Conservation (phyloP, 1,284 basidiomycete species). For the Cryptococcus sp. region DNA sequence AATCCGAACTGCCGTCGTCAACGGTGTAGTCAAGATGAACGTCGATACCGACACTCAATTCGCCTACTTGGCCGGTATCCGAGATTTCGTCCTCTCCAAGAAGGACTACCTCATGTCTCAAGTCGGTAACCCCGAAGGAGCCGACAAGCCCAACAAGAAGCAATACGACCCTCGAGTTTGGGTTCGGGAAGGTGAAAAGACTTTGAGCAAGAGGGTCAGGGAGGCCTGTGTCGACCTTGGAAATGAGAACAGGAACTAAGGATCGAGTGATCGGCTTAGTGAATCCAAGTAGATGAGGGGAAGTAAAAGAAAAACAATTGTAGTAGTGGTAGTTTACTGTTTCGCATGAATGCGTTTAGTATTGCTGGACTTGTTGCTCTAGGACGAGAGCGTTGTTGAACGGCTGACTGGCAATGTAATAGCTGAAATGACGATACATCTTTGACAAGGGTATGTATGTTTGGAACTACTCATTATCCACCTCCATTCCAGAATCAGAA, state of each 20-base stretch:
- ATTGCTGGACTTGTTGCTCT: no score
- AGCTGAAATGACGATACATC: background rate
- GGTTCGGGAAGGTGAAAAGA: constrained; percentile 99
- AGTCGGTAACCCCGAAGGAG: constrained; percentile 89
- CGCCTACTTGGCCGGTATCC: constrained; percentile 85
- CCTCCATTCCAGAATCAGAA: background rate
- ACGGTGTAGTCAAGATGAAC: constrained; percentile 98
- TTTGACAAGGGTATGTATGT: no score
- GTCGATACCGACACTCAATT: constrained; percentile 76
- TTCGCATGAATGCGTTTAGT: background rate
- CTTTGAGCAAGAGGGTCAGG: constrained; percentile 78
- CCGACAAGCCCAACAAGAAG: constrained; percentile 98
- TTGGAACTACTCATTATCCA: background rate
- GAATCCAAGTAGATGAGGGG: background rate
- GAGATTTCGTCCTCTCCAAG: constrained; percentile 80
- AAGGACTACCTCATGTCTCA: constrained; percentile 79
- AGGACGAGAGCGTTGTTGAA: no score
- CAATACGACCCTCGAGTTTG: constrained; percentile 90
- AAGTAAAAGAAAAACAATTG: background rate
- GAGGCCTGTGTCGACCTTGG: constrained; percentile 87
- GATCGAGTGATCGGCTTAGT: background rate
- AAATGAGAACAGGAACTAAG: constrained; percentile 56
- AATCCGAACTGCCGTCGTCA: constrained; percentile 83
- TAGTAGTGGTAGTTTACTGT: background rate
- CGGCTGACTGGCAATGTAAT: no score